A percentile compares a stretch with the other conserved stretches of the same genome.
Conservation (phyloP, 2,329 filamentous ascomycete species). For the Taxawa tesnikishii region DNA sequence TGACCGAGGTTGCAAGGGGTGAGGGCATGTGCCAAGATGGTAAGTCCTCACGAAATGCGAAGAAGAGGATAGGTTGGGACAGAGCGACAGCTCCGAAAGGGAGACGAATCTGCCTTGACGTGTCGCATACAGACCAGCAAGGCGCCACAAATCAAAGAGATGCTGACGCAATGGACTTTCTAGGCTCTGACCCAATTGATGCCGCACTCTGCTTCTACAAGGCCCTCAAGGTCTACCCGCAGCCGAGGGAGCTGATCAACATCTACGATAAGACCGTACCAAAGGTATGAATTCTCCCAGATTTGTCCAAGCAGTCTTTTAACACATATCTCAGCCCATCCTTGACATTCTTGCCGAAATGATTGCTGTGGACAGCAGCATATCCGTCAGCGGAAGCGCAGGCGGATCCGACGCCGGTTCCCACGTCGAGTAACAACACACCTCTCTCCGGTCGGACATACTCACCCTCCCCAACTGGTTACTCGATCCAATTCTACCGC, state of each 20-base stretch:
- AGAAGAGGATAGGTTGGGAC: no score
- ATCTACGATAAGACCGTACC: conserved; percentile 99
- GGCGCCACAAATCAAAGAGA: no score
- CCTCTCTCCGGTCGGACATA: neutral
- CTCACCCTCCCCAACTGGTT: neutral
- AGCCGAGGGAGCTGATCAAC: conserved; percentile 79
- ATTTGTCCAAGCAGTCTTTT: neutral
- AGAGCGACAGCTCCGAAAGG: no score
- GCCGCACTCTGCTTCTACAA: conserved; percentile 95
- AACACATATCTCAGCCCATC: conserved; percentile 50
- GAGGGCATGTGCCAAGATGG: conserved; percentile 74
- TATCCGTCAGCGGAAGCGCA: conserved; percentile 21
- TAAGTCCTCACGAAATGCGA: conserved; percentile 43
- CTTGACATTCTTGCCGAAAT: conserved; percentile 95
- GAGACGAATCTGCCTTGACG: no score
- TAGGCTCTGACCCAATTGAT: conserved; percentile 60
- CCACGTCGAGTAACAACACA: conserved; percentile 15
- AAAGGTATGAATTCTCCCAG: conserved; percentile 48
- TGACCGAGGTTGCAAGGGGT: conserved; percentile 83
- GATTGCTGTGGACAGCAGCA: conserved; percentile 77
- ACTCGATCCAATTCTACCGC: neutral
- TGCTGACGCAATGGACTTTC: no score
- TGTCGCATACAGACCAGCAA: no score
- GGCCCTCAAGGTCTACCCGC: conserved; percentile 95
- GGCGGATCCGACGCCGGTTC: conserved; percentile 14